These are phyloP conservation scores for Nothophoma quercina DNA, from an alignment of 2,329 filamentous ascomycete genomes.

Conservation along the genomic window DNA sequence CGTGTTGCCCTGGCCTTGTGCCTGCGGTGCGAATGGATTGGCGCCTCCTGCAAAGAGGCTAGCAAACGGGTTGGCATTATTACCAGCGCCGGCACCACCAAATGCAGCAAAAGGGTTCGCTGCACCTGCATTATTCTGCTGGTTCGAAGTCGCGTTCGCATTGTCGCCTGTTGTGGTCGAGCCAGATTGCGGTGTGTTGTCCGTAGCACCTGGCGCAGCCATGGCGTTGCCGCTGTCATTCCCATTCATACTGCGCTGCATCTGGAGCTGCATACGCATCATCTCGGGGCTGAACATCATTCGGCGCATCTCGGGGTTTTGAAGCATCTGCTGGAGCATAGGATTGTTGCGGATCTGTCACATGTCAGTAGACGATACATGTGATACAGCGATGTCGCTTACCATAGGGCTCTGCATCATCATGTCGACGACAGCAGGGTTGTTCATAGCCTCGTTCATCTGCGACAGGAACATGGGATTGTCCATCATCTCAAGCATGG, in stretches of 20 bases:
- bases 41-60: conserved; percentile 59
- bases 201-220: conserved; percentile 89
- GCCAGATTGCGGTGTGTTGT: conserved; percentile 70
- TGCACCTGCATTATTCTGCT: conserved; percentile 43
- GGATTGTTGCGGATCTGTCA: conserved; percentile 80
- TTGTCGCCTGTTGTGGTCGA: conserved; percentile 45
- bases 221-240: conserved; percentile 62
- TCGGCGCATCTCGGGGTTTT: conserved; percentile 84
- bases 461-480: conserved; percentile 86
- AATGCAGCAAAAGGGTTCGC: conserved; percentile 58
- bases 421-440: conserved; percentile 92
- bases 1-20: conserved; percentile 28
- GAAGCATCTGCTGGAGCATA: conserved; percentile 84
- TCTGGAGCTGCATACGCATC: conserved; percentile 80
- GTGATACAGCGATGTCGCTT: neutral
- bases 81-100: conserved; percentile 42
- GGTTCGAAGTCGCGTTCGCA: conserved; percentile 27
- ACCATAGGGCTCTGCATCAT: conserved; percentile 66
- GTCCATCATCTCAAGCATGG: conserved; percentile 83
- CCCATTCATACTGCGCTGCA: conserved; percentile 72
- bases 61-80: conserved; percentile 66
- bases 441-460: conserved; percentile 94
- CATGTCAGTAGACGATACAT: conserved; percentile 19
- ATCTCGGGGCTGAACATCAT: conserved; percentile 94
- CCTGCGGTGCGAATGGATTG: conserved; percentile 46